Evolutionary conservation across 2,329 filamentous ascomycete species (phyloP).

Genomic region (Penicillium sp.): DNA sequence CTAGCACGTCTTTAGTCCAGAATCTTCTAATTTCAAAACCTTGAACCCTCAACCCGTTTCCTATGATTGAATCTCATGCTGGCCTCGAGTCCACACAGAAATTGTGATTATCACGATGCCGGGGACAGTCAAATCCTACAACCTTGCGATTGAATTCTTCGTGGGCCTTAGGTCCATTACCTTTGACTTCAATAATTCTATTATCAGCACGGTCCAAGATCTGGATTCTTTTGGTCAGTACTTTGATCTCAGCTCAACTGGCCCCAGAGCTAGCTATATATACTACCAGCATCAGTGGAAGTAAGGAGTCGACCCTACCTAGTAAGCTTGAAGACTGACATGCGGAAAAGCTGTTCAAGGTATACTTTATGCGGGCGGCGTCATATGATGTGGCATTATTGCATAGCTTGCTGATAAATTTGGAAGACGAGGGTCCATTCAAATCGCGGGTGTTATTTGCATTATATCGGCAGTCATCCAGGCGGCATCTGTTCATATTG

Average conservation of each 20-base stretch:
- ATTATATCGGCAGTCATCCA: background rate
- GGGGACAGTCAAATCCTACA: too few species aligned
- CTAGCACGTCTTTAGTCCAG: too few species aligned
- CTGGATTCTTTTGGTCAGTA: conserved; percentile 22
- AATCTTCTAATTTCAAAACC: too few species aligned
- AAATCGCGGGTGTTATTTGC: conserved; percentile 14
- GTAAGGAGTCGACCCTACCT: background rate
- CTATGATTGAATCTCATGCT: too few species aligned
- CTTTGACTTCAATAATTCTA: conserved; percentile 24
- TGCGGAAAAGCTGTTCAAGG: background rate
- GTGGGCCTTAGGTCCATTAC: conserved; percentile 23
- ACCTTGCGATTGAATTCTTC: conserved; percentile 15
- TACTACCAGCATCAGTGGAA: background rate
- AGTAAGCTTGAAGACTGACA: background rate
- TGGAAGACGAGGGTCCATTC: background rate
- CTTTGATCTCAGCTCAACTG: conserved; percentile 9
- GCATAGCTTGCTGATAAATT: background rate
- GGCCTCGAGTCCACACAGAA: too few species aligned
- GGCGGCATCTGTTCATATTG: background rate
- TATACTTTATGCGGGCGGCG: background rate
- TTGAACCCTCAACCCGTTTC: too few species aligned
- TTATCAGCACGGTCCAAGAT: conserved; percentile 23
- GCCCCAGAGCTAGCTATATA: too few species aligned
- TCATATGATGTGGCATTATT: background rate
- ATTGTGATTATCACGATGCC: too few species aligned